Evolutionary conservation across 768 basidiomycete genomes (phyloP).

Genomic region (Macrolepiota dolichaula): DNA sequence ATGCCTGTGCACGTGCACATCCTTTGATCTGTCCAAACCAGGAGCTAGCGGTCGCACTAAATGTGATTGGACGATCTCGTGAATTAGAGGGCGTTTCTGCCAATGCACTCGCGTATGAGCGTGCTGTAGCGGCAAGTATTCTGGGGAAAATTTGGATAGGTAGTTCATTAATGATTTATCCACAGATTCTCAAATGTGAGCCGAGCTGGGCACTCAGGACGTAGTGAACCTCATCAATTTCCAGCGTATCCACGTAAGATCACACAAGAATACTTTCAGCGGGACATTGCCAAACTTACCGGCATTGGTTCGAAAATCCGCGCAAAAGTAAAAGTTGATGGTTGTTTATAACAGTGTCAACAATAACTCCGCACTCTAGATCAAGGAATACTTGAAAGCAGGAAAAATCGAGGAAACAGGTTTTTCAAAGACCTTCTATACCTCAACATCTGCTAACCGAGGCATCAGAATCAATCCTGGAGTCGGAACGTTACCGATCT

Average conservation of each 20-base stretch:
- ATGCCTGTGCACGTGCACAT: constrained; percentile 60
- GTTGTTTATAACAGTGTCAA: not conserved
- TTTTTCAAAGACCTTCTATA: not conserved
- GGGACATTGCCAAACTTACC: constrained; percentile 41
- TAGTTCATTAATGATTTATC: not conserved
- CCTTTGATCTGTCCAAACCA: constrained; percentile 73
- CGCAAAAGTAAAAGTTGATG: constrained; percentile 36
- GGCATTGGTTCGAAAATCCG: constrained; percentile 48
- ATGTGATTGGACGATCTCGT: constrained; percentile 53
- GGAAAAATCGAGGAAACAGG: constrained; percentile 55
- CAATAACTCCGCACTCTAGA: constrained; percentile 32
- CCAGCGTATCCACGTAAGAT: constrained; percentile 49
- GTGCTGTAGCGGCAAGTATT: constrained; percentile 62
- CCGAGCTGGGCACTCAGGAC: not conserved
- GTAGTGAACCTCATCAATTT: not conserved
- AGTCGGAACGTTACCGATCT: constrained; percentile 50
- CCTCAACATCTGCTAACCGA: not conserved
- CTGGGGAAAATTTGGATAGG: not conserved
- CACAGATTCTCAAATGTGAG: constrained; percentile 29
- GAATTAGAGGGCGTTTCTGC: constrained; percentile 64
- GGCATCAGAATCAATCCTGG: constrained; percentile 39
- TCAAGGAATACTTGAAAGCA: constrained; percentile 55
- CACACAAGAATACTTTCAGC: constrained; percentile 29
- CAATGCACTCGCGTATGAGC: constrained; percentile 69
- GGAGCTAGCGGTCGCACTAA: constrained; percentile 52